Evolutionary conservation across 371 early-diverging fungal species (phyloP).

Genomic region (Mortierella sp.): DNA sequence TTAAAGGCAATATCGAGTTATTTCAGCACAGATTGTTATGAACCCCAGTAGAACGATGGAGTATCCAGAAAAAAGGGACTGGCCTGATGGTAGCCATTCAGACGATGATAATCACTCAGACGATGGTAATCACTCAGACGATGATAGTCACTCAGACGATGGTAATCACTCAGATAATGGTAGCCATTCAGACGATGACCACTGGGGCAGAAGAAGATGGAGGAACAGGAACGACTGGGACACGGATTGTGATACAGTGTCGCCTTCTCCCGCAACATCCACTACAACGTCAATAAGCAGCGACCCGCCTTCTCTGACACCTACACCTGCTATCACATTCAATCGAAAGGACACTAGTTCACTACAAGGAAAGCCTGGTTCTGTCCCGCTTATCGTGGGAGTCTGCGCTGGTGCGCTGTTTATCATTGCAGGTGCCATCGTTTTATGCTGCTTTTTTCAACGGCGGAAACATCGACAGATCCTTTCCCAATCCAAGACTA

Average conservation of each 20-base stretch:
- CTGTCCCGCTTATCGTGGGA: conserved; percentile 13
- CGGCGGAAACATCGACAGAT: conserved; percentile 9
- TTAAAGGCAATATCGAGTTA: neutral
- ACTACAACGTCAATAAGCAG: neutral
- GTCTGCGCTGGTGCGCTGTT: neutral
- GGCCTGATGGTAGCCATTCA: no score
- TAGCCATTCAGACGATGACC: neutral
- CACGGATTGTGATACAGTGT: neutral
- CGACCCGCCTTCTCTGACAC: neutral
- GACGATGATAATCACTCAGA: no score
- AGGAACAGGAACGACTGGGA: neutral
- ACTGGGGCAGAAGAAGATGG: neutral
- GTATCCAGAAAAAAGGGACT: neutral
- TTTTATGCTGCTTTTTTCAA: conserved; percentile 17
- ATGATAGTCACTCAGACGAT: neutral
- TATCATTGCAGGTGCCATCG: neutral
- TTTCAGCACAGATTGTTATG: neutral
- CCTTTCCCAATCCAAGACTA: conserved; percentile 13
- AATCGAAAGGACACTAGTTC: neutral
- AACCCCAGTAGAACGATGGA: neutral
- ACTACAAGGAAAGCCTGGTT: neutral
- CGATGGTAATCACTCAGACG: neutral
- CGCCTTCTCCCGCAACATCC: neutral
- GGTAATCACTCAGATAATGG: no score
- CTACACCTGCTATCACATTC: neutral